Evolutionary conservation across 164 flowering plant species (phyloP).

Genomic region (Annona squamosa): DNA sequence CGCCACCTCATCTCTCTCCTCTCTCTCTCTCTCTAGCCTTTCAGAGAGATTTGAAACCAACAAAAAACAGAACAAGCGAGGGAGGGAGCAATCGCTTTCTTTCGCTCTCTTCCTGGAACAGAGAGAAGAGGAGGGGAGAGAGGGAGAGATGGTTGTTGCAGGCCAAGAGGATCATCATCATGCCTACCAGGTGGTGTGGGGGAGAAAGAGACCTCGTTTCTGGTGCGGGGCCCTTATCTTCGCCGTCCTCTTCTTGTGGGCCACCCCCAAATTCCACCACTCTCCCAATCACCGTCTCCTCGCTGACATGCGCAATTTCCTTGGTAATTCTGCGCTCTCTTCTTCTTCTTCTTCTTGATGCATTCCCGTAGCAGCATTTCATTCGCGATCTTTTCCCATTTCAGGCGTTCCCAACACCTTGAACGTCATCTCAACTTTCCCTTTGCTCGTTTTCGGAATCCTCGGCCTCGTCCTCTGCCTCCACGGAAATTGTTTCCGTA

Average conservation of each 20-base stretch:
- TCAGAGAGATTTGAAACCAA: not conserved
- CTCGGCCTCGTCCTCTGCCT: slow-evolving; percentile 41
- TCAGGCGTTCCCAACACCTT: slow-evolving; percentile 31
- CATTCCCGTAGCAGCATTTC: not conserved
- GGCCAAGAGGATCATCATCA: not conserved
- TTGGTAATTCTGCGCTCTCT: slow-evolving; percentile 26
- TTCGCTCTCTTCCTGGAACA: no score
- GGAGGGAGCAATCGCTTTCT: not conserved
- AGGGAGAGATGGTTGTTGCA: slow-evolving; percentile 1
- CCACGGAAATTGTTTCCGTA: slow-evolving; percentile 29
- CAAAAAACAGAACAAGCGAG: not conserved
- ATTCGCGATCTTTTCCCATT: not conserved
- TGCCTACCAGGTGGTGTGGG: not conserved
- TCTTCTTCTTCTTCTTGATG: not conserved
- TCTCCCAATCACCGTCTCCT: slow-evolving; percentile 32
- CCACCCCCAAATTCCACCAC: slow-evolving; percentile 42
- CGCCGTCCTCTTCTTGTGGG: slow-evolving; percentile 30
- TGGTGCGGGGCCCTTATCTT: slow-evolving; percentile 28
- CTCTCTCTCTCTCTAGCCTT: no score
- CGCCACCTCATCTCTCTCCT: no score
- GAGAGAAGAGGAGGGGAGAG: not conserved
- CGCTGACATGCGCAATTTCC: slow-evolving; percentile 51
- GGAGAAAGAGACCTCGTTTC: slow-evolving; percentile 16
- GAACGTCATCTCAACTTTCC: slow-evolving; percentile 41
- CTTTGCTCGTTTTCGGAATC: slow-evolving; percentile 44